Evolutionary conservation across 441 rosid species (phyloP), one percentile per base, ranked within the genome.

Genomic region (Iberis amara): DNA sequence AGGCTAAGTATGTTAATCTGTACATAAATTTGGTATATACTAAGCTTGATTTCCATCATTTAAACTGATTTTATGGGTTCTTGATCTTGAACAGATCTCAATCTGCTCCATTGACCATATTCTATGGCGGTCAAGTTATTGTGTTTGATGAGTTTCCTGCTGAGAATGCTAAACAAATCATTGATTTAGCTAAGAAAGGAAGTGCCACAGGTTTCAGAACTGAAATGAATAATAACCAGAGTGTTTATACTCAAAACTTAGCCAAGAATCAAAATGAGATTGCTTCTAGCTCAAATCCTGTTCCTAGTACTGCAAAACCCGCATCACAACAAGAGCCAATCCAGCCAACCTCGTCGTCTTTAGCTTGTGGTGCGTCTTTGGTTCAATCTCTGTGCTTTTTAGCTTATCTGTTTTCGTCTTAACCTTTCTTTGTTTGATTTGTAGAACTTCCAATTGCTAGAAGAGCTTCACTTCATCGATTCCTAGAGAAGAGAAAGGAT

Each of bases 401-500:
- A 18, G 21, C 2, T 18, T 18, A 18, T 1, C 21, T 18, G 1
- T 18, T 18, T 18, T 18, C 21, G 21, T 18, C 21, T 18, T 18
- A 18, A 18, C 21, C 21, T 18, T 18, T 18, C 21, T 18, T 18
- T 28, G 1, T 8, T 55, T 18, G 26, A 23, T 11, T 14, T 55
- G 9, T 7, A 87, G 96, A 77, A 64, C 72, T 87, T 9, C 96
- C 96, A 11, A 82, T 87, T 50, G 88, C 88, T 11, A 76, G 94
- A 77, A 75, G 77, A 62, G 85, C 89, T 52, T 87, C 94, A 24
- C 94, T 87, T 23, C 96, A 84, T 59, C 67, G 88, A 64, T 87
- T 87, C 73, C 36, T 87, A 57, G 88, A 77, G 71, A 87, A 84
- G 79, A 76, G 96, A 50, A 87, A 87, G 67, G 84, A 87, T 32